Evolutionary conservation across 2,329 filamentous ascomycete genomes (phyloP).

Genomic region (Fusarium marasasianum): DNA sequence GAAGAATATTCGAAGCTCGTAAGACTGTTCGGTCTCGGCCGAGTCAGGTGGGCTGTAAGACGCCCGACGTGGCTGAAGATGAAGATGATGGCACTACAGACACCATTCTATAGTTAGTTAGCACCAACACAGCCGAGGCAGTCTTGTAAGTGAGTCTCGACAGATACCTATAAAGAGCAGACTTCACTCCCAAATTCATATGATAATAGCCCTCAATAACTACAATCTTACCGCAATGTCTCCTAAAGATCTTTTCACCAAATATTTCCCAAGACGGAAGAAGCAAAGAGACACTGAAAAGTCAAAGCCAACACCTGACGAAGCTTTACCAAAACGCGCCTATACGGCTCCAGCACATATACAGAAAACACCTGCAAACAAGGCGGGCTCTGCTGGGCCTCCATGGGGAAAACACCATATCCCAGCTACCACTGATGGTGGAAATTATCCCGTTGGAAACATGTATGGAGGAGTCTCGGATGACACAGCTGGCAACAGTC

Average conservation of each 20-base stretch:
- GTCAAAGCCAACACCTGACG: background rate
- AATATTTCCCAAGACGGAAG: background rate
- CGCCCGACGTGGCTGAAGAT: background rate
- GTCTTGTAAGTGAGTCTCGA: background rate
- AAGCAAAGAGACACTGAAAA: conserved; percentile 6
- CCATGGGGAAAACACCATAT: background rate
- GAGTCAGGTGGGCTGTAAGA: background rate
- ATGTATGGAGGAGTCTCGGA: background rate
- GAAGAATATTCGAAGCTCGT: background rate
- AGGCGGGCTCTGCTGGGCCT: background rate
- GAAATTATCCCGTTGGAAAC: background rate
- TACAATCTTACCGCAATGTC: background rate
- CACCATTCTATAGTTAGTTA: background rate
- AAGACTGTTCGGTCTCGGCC: background rate
- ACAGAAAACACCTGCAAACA: background rate
- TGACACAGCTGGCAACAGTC: background rate
- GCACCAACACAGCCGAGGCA: background rate
- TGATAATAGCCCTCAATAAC: background rate
- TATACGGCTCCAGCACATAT: background rate
- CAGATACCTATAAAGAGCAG: background rate
- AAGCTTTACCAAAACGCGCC: background rate
- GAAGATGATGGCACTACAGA: background rate
- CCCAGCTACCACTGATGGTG: background rate
- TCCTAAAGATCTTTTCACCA: conserved; percentile 8
- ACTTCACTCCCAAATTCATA: background rate